Evolutionary conservation across 805 yeast species (phyloP), one percentile per base, ranked within the genome.

Genomic region (Pichia heedii): DNA sequence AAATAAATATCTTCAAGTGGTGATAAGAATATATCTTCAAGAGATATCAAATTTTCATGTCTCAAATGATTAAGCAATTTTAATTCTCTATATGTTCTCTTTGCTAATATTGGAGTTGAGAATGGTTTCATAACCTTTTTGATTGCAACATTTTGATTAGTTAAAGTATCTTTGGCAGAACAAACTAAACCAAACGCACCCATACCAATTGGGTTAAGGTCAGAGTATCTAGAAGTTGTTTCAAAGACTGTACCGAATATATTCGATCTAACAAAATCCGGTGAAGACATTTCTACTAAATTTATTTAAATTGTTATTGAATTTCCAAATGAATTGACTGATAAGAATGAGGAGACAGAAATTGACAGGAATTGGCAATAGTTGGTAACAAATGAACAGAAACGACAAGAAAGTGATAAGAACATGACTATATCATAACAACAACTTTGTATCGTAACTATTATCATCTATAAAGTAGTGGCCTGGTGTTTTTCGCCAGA

Each of bases 141-240:
- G 48, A 93, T 93, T 39, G 99, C 99, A 32, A 93, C 98, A 53
- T 83, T 86, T 63, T 89, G 96, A 43, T 78, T 80, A 0, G 96
- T 88, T 48, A 89, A 74, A 53, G 81, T 85, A 65, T 93, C 98
- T 44, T 81, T 77, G 1, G 98, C 99, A 9, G 96, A 87, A 52
- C 98, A 93, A 33, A 93, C 99, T 18, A 93, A 73, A 5, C 99
- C 99, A 61, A 93, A 93, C 8, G 98, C 98, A 22, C 99, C 99
- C 99, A 93, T 93, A 0, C 99, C 99, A 40, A 93, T 96, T 2
- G 99, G 98, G 58, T 88, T 90, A 49, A 93, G 73, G 58, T 90
- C 96, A 4, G 85, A 76, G 67, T 93, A 93, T 51, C 96, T 68
- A 56, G 77, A 80, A 35, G 97, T 89, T 50, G 88, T 86, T 64